These are phyloP conservation scores for Juglanconis juglandina DNA, from an alignment of 2,329 filamentous ascomycete species.

Conservation along the genomic window DNA sequence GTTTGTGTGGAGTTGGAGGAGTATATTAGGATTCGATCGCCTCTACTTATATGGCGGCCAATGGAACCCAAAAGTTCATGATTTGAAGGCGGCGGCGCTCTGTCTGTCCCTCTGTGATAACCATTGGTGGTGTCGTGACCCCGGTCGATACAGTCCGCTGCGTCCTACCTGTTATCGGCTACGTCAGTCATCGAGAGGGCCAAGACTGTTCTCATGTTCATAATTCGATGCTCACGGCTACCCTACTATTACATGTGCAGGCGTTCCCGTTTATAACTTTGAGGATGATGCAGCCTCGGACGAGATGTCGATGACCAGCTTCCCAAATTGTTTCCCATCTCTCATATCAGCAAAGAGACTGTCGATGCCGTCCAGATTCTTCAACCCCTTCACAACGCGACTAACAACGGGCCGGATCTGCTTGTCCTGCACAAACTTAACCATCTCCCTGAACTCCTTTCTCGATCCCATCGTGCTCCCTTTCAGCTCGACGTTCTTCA, in stretches of 20 bases:
- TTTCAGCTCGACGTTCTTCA: slow-evolving; percentile 83
- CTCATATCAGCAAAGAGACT: slow-evolving; percentile 85
- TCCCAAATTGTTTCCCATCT: slow-evolving; percentile 82
- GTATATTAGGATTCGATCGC: slow-evolving; percentile 8
- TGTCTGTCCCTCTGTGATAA: no score
- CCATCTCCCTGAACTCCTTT: slow-evolving; percentile 87
- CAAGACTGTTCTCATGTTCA: not conserved
- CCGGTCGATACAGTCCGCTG: no score
- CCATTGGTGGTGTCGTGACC: no score
- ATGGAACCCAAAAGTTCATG: slow-evolving; percentile 18
- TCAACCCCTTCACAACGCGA: slow-evolving; percentile 67
- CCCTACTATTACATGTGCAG: not conserved
- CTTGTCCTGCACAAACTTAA: slow-evolving; percentile 72
- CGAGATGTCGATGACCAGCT: slow-evolving; percentile 74
- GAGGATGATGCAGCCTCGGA: slow-evolving; percentile 23
- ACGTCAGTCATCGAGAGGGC: not conserved
- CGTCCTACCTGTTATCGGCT: no score
- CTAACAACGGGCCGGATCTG: slow-evolving; percentile 76
- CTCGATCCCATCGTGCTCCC: slow-evolving; percentile 90
- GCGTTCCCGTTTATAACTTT: slow-evolving; percentile 19
- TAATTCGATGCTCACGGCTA: not conserved
- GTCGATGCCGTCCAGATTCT: slow-evolving; percentile 76
- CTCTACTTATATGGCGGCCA: slow-evolving; percentile 13
- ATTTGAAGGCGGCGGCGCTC: not conserved
- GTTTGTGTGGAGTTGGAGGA: slow-evolving; percentile 18